phyloP scores from a whole-genome alignment of 2,329 filamentous ascomycete genomes.

The Fusarium subtropicale region DNA sequence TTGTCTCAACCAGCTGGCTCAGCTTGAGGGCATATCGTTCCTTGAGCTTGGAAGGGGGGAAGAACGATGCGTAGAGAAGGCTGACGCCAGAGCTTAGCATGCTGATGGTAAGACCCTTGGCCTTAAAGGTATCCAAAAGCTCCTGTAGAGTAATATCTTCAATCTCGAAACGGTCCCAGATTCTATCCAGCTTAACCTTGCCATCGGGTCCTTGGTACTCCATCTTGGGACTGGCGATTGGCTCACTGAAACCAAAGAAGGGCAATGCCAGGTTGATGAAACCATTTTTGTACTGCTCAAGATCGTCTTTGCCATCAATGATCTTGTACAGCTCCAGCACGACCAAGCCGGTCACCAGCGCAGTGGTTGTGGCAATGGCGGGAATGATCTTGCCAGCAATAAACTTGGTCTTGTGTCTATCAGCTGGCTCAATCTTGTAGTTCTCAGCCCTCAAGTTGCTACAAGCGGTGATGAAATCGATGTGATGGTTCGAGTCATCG shows the following conservation, averaged over 20 bases:
- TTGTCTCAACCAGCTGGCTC: slow-evolving; percentile 85
- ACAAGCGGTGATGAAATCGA: slow-evolving; percentile 97
- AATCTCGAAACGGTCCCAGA: slow-evolving; percentile 97
- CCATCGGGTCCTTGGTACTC: slow-evolving; percentile 84
- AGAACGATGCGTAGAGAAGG: slow-evolving; percentile 93
- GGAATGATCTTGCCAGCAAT: slow-evolving; percentile 99
- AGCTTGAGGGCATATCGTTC: slow-evolving; percentile 86
- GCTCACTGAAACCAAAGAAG: slow-evolving; percentile 98
- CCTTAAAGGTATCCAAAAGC: slow-evolving; percentile 84
- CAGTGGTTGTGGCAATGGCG: slow-evolving; percentile 96
- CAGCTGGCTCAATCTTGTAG: slow-evolving; percentile 94
- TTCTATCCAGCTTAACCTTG: slow-evolving; percentile 89
- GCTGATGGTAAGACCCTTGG: slow-evolving; percentile 81
- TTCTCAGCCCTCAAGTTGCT: slow-evolving; percentile 97
- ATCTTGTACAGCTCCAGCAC: slow-evolving; percentile 96
- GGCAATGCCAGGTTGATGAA: slow-evolving; percentile 96
- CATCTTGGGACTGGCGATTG: slow-evolving; percentile 92
- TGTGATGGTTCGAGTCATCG: slow-evolving; percentile 97
- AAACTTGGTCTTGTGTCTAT: slow-evolving; percentile 98
- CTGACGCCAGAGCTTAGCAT: slow-evolving; percentile 99
- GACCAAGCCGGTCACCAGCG: slow-evolving; percentile 92
- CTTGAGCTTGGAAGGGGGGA: slow-evolving; percentile 80
- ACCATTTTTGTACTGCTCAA: slow-evolving; percentile 99
- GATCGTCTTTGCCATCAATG: slow-evolving; percentile 93
- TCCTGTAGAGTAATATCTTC: slow-evolving; percentile 86